These are phyloP conservation scores for Borealophlyctis nickersoniae DNA, from an alignment of 192 early-diverging fungal species.

Conservation along the genomic window DNA sequence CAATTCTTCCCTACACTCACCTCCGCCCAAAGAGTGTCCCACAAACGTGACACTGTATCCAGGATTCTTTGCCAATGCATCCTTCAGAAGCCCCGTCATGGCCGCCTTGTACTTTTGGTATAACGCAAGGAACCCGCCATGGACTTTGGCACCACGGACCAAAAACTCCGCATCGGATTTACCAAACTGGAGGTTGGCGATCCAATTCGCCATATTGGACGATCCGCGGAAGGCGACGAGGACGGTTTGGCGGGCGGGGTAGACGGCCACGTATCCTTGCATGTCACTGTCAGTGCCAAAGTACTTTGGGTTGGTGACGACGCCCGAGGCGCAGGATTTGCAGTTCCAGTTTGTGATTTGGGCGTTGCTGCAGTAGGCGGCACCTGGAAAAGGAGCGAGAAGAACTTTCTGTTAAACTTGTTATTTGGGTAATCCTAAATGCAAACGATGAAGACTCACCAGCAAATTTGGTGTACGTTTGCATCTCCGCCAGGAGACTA, in stretches of 20 bases:
- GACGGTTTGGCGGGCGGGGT: slow-evolving; percentile 19
- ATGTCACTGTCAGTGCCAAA: no score
- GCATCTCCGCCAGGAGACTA: no score
- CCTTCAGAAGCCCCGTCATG: slow-evolving; percentile 11
- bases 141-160: slow-evolving; percentile 17
- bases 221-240: slow-evolving; percentile 36
- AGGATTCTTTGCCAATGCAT: not conserved
- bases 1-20: not conserved
- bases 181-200: slow-evolving; percentile 25
- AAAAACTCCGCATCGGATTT: slow-evolving; percentile 16
- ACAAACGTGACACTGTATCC: slow-evolving; percentile 24
- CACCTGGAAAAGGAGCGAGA: no score
- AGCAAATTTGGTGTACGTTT: no score
- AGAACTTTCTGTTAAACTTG: no score
- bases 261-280: slow-evolving; percentile 33
- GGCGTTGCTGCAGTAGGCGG: no score
- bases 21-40: slow-evolving; percentile 35
- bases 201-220: slow-evolving; percentile 6
- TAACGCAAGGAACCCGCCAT: slow-evolving; percentile 25
- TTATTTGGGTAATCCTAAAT: no score
- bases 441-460: no score
- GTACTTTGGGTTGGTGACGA: no score
- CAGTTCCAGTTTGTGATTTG: no score
- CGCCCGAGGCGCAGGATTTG: no score
- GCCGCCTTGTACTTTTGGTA: not conserved